Conservation (phyloP, 139 green algal genomes). For the Closterium sp. region DNA sequence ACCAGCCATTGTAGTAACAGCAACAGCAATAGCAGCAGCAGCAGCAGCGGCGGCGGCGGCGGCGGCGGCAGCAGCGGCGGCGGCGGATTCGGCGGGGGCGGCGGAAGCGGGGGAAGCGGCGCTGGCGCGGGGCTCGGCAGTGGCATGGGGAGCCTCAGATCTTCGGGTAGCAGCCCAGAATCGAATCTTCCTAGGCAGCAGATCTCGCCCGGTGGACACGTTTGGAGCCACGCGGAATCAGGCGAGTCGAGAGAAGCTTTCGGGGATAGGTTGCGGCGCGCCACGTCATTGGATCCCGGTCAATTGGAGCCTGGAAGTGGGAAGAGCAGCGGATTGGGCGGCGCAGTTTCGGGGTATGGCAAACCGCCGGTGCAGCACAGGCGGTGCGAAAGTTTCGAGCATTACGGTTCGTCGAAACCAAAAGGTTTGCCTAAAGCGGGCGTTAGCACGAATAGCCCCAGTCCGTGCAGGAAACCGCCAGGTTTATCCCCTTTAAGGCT, state of each 20-base stretch:
- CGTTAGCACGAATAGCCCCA: neutral
- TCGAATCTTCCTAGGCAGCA: neutral
- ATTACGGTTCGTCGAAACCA: neutral
- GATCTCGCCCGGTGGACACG: neutral
- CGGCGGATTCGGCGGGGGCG: no score
- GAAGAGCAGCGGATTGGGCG: neutral
- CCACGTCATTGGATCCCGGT: neutral
- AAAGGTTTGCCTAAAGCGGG: neutral
- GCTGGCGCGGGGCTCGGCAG: neutral
- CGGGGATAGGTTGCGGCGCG: neutral
- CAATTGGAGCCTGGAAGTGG: neutral
- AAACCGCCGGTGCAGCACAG: neutral
- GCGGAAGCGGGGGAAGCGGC: neutral
- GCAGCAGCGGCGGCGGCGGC: no score
- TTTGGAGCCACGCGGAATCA: neutral
- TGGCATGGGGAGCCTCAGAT: neutral
- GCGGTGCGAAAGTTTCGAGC: neutral
- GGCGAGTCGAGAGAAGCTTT: neutral
- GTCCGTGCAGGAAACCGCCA: neutral
- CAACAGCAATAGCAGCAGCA: neutral
- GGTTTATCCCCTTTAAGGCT: neutral
- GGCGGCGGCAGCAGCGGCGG: no score
- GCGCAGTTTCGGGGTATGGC: neutral
- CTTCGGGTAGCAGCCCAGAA: neutral
- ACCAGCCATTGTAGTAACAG: constrained; percentile 8